phyloP scores from a whole-genome alignment of 352 stramenopile genomes.

The Phytophthora pluvialis region DNA sequence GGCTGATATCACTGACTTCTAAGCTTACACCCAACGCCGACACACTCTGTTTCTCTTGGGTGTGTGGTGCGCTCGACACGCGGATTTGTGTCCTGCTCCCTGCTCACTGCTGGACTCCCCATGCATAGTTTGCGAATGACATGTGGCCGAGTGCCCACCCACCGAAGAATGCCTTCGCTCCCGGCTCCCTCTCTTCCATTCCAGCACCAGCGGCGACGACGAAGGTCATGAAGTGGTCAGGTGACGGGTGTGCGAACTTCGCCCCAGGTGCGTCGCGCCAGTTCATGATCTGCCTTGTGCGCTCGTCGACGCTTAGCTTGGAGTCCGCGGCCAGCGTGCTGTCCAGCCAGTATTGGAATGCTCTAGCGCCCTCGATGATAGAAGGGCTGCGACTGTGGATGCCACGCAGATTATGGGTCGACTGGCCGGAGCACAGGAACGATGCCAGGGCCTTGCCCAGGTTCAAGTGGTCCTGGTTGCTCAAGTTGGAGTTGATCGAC shows the following conservation, averaged over 20 bases:
- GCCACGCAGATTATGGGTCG: conserved; percentile 42
- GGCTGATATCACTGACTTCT: neutral
- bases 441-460: conserved; percentile 56
- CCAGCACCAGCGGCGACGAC: conserved; percentile 24
- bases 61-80: too few species aligned
- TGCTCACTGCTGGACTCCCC: conserved; percentile 18
- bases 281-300: conserved; percentile 15
- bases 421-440: conserved; percentile 65
- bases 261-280: conserved; percentile 18
- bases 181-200: conserved; percentile 25
- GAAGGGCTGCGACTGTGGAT: conserved; percentile 20
- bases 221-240: conserved; percentile 31
- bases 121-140: conserved; percentile 32
- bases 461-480: conserved; percentile 46
- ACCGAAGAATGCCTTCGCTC: conserved; percentile 19
- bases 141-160: conserved; percentile 23
- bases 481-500: conserved; percentile 59
- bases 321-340: conserved; percentile 28
- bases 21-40: too few species aligned
- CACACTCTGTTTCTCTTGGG: too few species aligned
- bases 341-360: conserved; percentile 43
- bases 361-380: conserved; percentile 27
- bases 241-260: conserved; percentile 21
- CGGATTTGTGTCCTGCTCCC: neutral
- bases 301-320: conserved; percentile 22